Conservation (phyloP, 495 filamentous ascomycete species). For the Thozetella sp. region DNA sequence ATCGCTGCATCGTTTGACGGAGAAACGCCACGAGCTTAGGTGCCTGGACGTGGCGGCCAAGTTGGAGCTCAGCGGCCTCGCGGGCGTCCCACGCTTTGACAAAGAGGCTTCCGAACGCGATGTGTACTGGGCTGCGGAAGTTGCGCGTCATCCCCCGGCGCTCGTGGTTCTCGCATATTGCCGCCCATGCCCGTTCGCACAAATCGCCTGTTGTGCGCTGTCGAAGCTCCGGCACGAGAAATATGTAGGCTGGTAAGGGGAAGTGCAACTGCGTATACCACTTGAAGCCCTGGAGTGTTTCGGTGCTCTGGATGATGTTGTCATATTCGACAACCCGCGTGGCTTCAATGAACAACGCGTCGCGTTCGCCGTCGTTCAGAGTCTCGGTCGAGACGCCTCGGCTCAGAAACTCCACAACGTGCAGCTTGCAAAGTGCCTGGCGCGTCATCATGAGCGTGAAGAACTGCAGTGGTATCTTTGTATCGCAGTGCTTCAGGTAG, state of each 20-base stretch:
- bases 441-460: constrained; percentile 52
- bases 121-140: constrained; percentile 50
- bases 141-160: constrained; percentile 39
- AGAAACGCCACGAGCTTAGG: constrained; percentile 43
- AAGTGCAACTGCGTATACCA: constrained; percentile 57
- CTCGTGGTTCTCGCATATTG: constrained; percentile 50
- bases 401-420: constrained; percentile 32
- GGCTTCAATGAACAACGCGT: constrained; percentile 45
- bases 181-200: constrained; percentile 54
- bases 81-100: constrained; percentile 57
- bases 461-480: constrained; percentile 59
- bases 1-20: constrained; percentile 26
- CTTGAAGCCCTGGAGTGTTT: constrained; percentile 44
- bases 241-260: constrained; percentile 56
- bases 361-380: constrained; percentile 38
- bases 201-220: constrained; percentile 46
- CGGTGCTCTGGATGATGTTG: constrained; percentile 45
- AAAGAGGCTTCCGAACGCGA: constrained; percentile 48
- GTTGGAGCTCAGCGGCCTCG: constrained; percentile 39
- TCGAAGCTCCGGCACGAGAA: constrained; percentile 48
- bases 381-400: constrained; percentile 18
- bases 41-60: constrained; percentile 35
- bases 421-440: constrained; percentile 49
- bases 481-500: constrained; percentile 63
- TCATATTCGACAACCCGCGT: constrained; percentile 55